A percentile compares a stretch with the other conserved stretches of the same genome.
Evolutionary conservation across 306 rosid genomes (phyloP).

Genomic region (Bauhinia variegata): DNA sequence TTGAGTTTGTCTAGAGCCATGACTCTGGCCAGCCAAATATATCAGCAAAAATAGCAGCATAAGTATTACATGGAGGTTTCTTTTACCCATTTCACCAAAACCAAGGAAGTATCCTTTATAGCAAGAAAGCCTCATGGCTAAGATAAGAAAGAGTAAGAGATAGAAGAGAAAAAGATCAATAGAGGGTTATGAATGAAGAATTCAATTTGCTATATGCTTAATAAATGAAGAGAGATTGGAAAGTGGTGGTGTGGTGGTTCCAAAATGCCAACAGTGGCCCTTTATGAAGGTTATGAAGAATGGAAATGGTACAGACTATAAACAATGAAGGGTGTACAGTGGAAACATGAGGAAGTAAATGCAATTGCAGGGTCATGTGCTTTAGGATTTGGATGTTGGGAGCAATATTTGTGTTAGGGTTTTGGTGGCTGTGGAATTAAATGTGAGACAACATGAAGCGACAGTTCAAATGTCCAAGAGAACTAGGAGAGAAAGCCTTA

Average conservation of each 20-base stretch:
- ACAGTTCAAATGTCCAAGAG: conserved; percentile 36
- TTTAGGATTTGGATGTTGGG: conserved; percentile 46
- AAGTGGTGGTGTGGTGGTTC: conserved; percentile 22
- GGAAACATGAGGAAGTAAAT: conserved; percentile 51
- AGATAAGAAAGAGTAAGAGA: background rate
- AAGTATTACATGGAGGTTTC: conserved; percentile 29
- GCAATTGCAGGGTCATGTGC: conserved; percentile 63
- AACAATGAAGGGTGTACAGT: conserved; percentile 41
- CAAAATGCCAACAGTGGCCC: background rate
- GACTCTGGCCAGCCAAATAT: conserved; percentile 33
- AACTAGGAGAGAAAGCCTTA: conserved; percentile 7
- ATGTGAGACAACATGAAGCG: conserved; percentile 46
- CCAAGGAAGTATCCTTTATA: background rate
- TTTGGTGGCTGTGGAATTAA: conserved; percentile 40
- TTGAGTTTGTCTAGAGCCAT: conserved; percentile 47
- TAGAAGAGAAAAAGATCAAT: background rate
- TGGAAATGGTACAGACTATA: conserved; percentile 14
- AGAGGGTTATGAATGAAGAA: conserved; percentile 16
- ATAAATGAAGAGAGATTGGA: conserved; percentile 34
- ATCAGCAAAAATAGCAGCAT: conserved; percentile 43
- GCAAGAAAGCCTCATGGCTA: conserved; percentile 10
- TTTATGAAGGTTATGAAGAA: conserved; percentile 37
- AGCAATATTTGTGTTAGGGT: conserved; percentile 24
- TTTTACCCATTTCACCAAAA: conserved; percentile 53
- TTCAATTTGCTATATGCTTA: background rate